Evolutionary conservation across 1,139 yeast species (phyloP), one percentile per base, ranked within the genome.

Genomic region (Lodderomyces theae): DNA sequence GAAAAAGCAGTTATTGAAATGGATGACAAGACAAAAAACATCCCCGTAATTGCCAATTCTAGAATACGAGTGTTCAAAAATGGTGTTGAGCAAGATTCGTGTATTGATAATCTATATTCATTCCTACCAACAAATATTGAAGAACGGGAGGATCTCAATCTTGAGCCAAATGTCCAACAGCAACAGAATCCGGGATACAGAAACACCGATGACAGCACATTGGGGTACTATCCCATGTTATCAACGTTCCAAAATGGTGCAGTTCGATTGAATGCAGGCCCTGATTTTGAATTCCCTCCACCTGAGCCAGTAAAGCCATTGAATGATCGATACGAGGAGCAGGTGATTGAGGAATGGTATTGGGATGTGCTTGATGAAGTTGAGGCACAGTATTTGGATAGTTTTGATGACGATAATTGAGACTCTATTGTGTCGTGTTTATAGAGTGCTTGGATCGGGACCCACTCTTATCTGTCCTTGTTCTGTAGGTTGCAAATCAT

Each of bases 141-240:
- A 37, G 57, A 58, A 39, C 26, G 25, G 10, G 66, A 63, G 24
- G 62, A 58, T 19, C 43, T 48, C 8, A 53, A 54, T 28, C 39
- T 61, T 18, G 51, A 52, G 2, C 52, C 51, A 26, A 72, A 72
- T 48, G 67, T 72, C 28, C 67, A 60, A 25, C 80, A 74, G 48
- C 71, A 66, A 58, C 77, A 64, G 49, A 69, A 77, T 38, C 63
- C 73, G n/a, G 65, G 64, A 28, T 77, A 72, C 52, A 65, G 67
- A 47, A 68, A 63, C 61, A 74, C 62, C 47, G 90, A 92, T 57
- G 97, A 92, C 57, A 96, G 95, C 1, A 69, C 79, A 36, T 63
- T 89, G 41, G 98, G 97, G 0, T 92, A 94, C 58, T 92, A 81
- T 61, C 98, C 98, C 1, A 87, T 90, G 65, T 70, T 88, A 25